Conservation (phyloP, 495 filamentous ascomycete species). For the Astrothelium subdiscretum region DNA sequence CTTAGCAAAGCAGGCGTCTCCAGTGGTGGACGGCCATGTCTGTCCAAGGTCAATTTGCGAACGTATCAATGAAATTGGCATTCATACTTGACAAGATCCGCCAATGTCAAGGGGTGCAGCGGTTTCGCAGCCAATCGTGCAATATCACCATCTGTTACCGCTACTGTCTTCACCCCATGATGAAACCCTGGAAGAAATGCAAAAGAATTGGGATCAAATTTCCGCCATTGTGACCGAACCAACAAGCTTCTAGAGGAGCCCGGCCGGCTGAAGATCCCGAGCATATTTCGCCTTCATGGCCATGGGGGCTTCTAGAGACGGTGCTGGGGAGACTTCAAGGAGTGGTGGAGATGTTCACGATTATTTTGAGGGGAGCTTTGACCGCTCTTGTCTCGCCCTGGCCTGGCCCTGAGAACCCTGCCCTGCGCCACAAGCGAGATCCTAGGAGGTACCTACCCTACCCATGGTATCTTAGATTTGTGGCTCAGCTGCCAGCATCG, state of each 20-base stretch:
- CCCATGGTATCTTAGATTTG: too few species aligned
- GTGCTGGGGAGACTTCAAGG: not conserved
- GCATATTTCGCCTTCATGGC: slow-evolving; percentile 1
- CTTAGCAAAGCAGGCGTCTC: slow-evolving; percentile 64
- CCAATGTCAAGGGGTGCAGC: slow-evolving; percentile 69
- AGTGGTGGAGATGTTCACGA: not conserved
- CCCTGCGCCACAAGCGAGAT: not conserved
- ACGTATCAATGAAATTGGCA: slow-evolving; percentile 28
- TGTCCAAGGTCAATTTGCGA: slow-evolving; percentile 24
- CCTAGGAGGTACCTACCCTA: too few species aligned
- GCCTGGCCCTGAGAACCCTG: not conserved
- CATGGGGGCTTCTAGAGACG: not conserved
- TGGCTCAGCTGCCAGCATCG: too few species aligned
- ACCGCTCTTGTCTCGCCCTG: not conserved
- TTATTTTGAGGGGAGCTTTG: not conserved
- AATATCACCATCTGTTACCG: slow-evolving; percentile 58
- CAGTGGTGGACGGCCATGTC: slow-evolving; percentile 83
- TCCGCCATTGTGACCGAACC: not conserved
- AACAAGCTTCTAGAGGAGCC: not conserved
- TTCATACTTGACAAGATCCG: slow-evolving; percentile 64
- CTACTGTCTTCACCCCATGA: slow-evolving; percentile 7
- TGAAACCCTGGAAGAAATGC: not conserved
- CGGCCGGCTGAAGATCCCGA: slow-evolving; percentile 1
- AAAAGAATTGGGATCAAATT: not conserved
- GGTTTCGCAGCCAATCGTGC: slow-evolving; percentile 64